phyloP scores from a whole-genome alignment of 441 rosid species.

The Kokia cookei region DNA sequence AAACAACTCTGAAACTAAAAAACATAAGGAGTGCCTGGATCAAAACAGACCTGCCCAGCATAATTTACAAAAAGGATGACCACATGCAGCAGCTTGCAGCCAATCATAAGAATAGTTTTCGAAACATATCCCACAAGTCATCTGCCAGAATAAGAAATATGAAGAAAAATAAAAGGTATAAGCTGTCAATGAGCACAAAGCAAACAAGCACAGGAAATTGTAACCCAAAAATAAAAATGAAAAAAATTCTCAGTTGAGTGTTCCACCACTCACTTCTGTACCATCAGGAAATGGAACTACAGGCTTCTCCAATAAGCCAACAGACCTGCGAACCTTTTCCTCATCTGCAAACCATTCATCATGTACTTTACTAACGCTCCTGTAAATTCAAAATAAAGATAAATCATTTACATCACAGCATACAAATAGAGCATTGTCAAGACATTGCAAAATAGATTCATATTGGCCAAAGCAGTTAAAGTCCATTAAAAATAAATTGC shows the following conservation, averaged over 20 bases:
- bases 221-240: not conserved
- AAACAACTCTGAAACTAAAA: not conserved
- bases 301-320: slow-evolving; percentile 59
- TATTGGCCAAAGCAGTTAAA: not conserved
- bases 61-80: slow-evolving; percentile 57
- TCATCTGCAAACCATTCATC: slow-evolving; percentile 85
- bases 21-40: not conserved
- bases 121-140: slow-evolving; percentile 67
- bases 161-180: not conserved
- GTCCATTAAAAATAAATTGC: not conserved
- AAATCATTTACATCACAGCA: not conserved
- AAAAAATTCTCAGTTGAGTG: not conserved
- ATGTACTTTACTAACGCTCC: slow-evolving; percentile 76
- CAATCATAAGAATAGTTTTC: slow-evolving; percentile 36
- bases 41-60: slow-evolving; percentile 67
- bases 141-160: slow-evolving; percentile 28
- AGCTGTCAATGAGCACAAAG: not conserved
- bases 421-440: not conserved
- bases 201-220: not conserved
- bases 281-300: slow-evolving; percentile 31
- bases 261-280: slow-evolving; percentile 35
- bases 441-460: not conserved
- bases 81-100: slow-evolving; percentile 57
- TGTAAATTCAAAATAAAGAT: slow-evolving; percentile 16
- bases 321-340: slow-evolving; percentile 50